A percentile compares a stretch with the other conserved stretches of the same genome.
phyloP scores from a whole-genome alignment of 2,329 filamentous ascomycete species.

The Aspergillus sp. region DNA sequence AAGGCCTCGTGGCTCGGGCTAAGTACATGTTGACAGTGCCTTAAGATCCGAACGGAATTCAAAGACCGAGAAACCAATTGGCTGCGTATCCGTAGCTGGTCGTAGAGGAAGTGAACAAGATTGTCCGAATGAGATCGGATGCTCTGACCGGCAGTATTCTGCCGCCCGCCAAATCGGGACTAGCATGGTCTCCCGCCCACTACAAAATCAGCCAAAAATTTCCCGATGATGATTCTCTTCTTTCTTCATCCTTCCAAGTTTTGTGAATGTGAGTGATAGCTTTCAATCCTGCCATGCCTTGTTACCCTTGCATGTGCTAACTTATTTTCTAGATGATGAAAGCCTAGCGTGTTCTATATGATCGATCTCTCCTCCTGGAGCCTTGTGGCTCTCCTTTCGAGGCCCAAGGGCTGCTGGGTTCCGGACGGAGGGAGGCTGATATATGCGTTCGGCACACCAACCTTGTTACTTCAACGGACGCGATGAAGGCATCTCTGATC shows the following conservation, averaged over 20 bases:
- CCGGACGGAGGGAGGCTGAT: conserved; percentile 75
- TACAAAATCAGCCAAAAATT: conserved; percentile 20
- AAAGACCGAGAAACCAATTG: background rate
- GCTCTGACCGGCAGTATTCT: conserved; percentile 14
- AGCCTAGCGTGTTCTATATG: conserved; percentile 95
- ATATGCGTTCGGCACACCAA: conserved; percentile 98
- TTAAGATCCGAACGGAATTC: background rate
- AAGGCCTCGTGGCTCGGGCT: conserved; percentile 21
- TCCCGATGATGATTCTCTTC: conserved; percentile 44
- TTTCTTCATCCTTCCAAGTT: conserved; percentile 97
- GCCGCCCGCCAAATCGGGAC: conserved; percentile 20
- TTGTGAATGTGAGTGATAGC: conserved; percentile 77
- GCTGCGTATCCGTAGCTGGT: too few species aligned
- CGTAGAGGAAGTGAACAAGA: background rate
- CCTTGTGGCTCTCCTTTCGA: conserved; percentile 74
- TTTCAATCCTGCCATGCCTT: conserved; percentile 1
- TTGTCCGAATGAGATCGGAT: background rate
- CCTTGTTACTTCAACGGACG: conserved; percentile 97
- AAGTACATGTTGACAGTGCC: conserved; percentile 21
- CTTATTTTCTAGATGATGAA: conserved; percentile 83
- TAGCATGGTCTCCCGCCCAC: conserved; percentile 25
- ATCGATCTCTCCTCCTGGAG: conserved; percentile 65
- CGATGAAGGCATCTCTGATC: conserved; percentile 96
- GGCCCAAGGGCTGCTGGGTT: conserved; percentile 79
- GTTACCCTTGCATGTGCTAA: conserved; percentile 11